phyloP scores from a whole-genome alignment of 78 protist species.

The Planoprotostelium fungivorum region DNA sequence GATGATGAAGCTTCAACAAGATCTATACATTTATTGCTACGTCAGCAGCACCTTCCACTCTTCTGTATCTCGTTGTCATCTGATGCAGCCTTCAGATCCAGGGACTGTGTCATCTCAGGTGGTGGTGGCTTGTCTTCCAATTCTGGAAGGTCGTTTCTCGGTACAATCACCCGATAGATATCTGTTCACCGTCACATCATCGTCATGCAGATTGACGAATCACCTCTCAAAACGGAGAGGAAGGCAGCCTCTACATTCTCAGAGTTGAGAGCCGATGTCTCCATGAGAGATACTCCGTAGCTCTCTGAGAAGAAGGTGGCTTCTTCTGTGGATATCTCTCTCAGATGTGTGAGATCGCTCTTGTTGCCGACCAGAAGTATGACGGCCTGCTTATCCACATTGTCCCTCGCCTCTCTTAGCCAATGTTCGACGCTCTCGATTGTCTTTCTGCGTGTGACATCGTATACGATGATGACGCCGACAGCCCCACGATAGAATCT shows the following conservation, averaged over 20 bases:
- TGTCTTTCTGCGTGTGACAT: constrained; percentile 87
- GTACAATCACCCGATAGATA: too few species aligned
- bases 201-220: too few species aligned
- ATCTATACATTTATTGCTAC: too few species aligned
- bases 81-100: too few species aligned
- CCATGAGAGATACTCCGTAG: constrained; percentile 65
- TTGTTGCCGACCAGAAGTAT: constrained; percentile 85
- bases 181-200: too few species aligned
- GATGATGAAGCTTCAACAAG: too few species aligned
- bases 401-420: constrained; percentile 66
- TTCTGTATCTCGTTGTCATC: too few species aligned
- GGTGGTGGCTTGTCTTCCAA: too few species aligned
- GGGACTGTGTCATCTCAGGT: too few species aligned
- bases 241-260: constrained; percentile 77
- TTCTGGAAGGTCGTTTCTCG: too few species aligned
- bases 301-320: constrained; percentile 62
- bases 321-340: constrained; percentile 63
- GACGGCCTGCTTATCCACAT: constrained; percentile 61
- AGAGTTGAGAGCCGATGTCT: constrained; percentile 79
- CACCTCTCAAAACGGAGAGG: too few species aligned
- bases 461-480: constrained; percentile 98
- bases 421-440: constrained; percentile 89
- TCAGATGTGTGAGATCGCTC: constrained; percentile 64
- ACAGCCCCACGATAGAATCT: constrained; percentile 96
- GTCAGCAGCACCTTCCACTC: too few species aligned